Conservation (phyloP, 257 asterid species). For the Catharanthus roseus region DNA sequence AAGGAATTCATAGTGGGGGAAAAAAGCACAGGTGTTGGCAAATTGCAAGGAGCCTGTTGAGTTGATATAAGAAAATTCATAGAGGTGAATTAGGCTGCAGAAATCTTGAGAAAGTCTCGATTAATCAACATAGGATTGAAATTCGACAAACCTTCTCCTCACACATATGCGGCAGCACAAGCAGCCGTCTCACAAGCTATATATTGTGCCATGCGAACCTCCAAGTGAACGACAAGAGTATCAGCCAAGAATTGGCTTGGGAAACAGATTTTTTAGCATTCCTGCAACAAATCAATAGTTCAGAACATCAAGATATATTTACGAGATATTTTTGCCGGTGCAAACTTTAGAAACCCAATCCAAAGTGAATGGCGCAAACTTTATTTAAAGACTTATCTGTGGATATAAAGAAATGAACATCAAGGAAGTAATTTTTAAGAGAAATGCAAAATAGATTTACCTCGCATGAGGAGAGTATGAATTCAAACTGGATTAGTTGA, state of each 20-base stretch:
- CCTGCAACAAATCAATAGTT: neutral
- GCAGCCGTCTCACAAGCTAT: neutral
- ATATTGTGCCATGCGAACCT: slow-evolving; percentile 16
- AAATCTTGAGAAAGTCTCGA: neutral
- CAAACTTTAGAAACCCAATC: neutral
- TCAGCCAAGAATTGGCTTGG: neutral
- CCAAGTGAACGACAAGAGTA: slow-evolving; percentile 5
- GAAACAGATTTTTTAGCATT: neutral
- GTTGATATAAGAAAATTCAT: neutral
- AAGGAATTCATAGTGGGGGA: neutral
- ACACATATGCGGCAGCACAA: neutral
- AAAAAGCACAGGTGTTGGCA: neutral
- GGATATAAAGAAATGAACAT: neutral
- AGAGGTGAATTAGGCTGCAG: neutral
- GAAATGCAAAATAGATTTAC: neutral
- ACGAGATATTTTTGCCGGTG: neutral
- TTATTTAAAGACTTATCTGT: neutral
- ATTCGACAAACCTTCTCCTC: neutral
- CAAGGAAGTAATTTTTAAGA: neutral
- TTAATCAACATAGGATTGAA: neutral
- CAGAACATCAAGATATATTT: neutral
- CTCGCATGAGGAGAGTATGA: neutral
- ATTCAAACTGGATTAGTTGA: neutral
- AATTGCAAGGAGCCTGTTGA: neutral
- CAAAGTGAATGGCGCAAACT: neutral